Conservation (phyloP, 1,284 basidiomycete species). For the Leccinum pachyderme region DNA sequence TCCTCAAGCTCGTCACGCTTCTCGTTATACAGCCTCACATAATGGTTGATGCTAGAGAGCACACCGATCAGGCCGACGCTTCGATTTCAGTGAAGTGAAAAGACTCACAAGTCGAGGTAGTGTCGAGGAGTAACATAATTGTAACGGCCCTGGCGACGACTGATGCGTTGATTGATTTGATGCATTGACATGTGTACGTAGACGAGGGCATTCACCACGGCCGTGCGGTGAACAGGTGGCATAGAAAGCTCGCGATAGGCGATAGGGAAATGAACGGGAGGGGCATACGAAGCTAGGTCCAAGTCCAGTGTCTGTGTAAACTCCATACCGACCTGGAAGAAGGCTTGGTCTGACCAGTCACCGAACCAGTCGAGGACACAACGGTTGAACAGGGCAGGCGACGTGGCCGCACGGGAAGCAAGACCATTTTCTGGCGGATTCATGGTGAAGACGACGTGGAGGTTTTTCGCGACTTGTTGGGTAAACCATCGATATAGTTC, state of each 20-base stretch:
- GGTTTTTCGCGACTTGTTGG: conserved; percentile 92
- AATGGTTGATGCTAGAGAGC: conserved; percentile 84
- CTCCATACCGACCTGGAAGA: conserved; percentile 95
- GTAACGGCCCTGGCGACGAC: conserved; percentile 88
- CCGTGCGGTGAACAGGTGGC: conserved; percentile 82
- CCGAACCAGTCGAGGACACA: conserved; percentile 99
- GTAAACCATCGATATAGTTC: conserved; percentile 98
- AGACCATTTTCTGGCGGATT: conserved; percentile 96
- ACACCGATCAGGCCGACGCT: conserved; percentile 12
- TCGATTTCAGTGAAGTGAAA: conserved; percentile 9
- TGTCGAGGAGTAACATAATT: conserved; percentile 98
- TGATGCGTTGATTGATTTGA: conserved; percentile 85
- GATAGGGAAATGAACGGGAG: conserved; percentile 82
- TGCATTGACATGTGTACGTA: conserved; percentile 91
- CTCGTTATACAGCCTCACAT: conserved; percentile 93
- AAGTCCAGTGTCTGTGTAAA: conserved; percentile 92
- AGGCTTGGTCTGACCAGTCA: conserved; percentile 96
- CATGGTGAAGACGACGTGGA: conserved; percentile 99
- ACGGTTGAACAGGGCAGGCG: conserved; percentile 96
- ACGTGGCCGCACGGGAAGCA: conserved; percentile 94
- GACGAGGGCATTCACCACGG: conserved; percentile 93
- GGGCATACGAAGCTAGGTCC: conserved; percentile 76
- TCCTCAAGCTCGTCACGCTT: conserved; percentile 99
- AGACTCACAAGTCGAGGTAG: conserved; percentile 95
- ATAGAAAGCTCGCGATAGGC: conserved; percentile 80